Evolutionary conservation across 345 rosid species (phyloP), one percentile per base, ranked within the genome.

Genomic region (Aegle marmelos): DNA sequence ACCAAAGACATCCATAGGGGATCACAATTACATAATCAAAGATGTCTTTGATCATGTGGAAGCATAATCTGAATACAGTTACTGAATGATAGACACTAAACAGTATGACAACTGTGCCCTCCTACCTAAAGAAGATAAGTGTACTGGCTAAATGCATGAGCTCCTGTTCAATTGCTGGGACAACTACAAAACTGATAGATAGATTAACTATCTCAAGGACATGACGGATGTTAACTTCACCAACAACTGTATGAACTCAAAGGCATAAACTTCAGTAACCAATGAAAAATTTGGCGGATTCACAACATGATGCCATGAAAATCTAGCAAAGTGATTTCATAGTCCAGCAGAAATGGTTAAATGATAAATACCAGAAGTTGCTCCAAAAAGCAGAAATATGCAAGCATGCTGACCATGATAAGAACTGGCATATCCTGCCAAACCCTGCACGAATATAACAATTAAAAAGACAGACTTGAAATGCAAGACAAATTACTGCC

Each of bases 361-460:
- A 59, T 16, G 5, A 48, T 50, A 64, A 25, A 11, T 76, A 88
- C 79, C 86, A 91, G 80, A 78, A 91, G 85, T 80, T 90, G 91
- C 88, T 90, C 95, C 53, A 91, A 78, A 80, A 88, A 87, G 84
- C 90, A 89, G 64, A 90, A 90, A 81, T 91, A 91, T 3, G 89
- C 92, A 37, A 91, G 88, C 90, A 90, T 88, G 83, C 92, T 91
- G 81, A 88, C 86, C 83, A 90, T 83, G 77, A 90, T 86, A 69
- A 91, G 95, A 80, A 86, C 74, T 37, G 92, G 90, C 17, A 82
- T 83, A 74, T 88, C 89, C 73, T 86, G 87, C 90, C 87, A 84
- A 57, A 86, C 76, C 87, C 90, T 88, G 85, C 62, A 82, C 76
- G 41, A 53, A 78, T 54, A 54, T 57, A 73, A 56, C 56, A 63